phyloP scores from a whole-genome alignment of 2,329 filamentous ascomycete genomes.

The Sporothrix sp. region DNA sequence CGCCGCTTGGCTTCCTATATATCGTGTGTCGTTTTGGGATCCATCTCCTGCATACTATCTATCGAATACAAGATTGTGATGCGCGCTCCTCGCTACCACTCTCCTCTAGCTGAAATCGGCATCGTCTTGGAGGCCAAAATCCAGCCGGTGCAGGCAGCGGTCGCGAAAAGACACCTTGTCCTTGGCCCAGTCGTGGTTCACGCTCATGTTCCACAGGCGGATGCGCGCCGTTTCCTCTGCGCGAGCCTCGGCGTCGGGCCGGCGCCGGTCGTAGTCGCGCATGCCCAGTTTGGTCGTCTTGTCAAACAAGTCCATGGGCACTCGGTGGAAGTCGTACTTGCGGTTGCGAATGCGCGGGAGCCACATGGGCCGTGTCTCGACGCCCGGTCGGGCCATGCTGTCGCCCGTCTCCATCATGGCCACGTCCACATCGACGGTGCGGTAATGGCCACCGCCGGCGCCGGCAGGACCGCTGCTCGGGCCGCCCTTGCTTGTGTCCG shows the following conservation, averaged over 20 bases:
- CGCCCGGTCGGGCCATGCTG: constrained; percentile 16
- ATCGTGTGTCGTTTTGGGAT: too few species aligned
- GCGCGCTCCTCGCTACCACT: too few species aligned
- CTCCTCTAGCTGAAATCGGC: constrained; percentile 6
- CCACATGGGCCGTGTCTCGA: constrained; percentile 13
- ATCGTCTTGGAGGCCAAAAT: constrained; percentile 11
- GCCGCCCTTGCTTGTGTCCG: not conserved
- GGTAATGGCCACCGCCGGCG: constrained; percentile 6
- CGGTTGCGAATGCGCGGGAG: constrained; percentile 17
- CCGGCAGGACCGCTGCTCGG: not conserved
- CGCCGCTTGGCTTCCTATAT: too few species aligned
- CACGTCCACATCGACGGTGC: constrained; percentile 12
- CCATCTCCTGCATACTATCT: not conserved
- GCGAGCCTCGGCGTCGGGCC: not conserved
- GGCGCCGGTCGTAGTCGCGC: not conserved
- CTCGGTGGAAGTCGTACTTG: not conserved
- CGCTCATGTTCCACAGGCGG: not conserved
- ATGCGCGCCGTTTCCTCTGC: not conserved
- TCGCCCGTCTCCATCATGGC: constrained; percentile 24
- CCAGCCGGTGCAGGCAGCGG: constrained; percentile 14
- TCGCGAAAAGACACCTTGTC: not conserved
- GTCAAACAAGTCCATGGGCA: not conserved
- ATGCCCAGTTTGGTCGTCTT: not conserved
- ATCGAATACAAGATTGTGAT: too few species aligned
- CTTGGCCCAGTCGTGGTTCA: not conserved